phyloP scores from a whole-genome alignment of 176 grass and related monocot species.

The Dactylis glomerata region DNA sequence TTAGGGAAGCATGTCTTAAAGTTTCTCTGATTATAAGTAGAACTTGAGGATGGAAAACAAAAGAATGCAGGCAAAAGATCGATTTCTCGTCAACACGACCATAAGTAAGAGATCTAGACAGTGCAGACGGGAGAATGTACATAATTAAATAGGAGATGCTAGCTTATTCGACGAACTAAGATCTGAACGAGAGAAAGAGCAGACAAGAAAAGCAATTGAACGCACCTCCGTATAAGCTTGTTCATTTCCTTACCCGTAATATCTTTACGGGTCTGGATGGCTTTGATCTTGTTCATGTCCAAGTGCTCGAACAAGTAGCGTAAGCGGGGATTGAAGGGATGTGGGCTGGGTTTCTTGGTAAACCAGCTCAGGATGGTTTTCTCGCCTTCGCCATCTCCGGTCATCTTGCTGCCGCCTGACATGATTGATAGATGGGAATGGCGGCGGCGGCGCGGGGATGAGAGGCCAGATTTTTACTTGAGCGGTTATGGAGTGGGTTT shows the following conservation, averaged over 20 bases:
- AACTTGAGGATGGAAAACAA: not conserved
- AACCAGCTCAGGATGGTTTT: not conserved
- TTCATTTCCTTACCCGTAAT: not conserved
- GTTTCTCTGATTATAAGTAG: not conserved
- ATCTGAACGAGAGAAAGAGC: not conserved
- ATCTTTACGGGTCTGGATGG: not conserved
- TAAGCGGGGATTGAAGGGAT: not conserved
- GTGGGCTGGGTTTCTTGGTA: not conserved
- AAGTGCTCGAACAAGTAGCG: not conserved
- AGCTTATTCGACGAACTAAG: not conserved
- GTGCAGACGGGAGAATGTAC: not conserved
- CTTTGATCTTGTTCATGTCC: not conserved
- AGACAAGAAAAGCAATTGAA: not conserved
- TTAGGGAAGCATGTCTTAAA: not conserved
- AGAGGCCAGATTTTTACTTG: too few species aligned
- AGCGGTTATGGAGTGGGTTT: too few species aligned
- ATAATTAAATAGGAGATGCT: not conserved
- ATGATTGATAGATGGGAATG: not conserved
- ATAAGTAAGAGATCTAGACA: not conserved
- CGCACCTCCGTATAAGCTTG: not conserved
- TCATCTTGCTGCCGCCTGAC: not conserved
- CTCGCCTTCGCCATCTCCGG: not conserved
- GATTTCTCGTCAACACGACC: not conserved
- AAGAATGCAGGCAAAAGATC: not conserved
- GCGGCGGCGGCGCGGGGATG: too few species aligned